Evolutionary conservation across 257 asterid genomes (phyloP).

Genomic region (Datura wrightii): DNA sequence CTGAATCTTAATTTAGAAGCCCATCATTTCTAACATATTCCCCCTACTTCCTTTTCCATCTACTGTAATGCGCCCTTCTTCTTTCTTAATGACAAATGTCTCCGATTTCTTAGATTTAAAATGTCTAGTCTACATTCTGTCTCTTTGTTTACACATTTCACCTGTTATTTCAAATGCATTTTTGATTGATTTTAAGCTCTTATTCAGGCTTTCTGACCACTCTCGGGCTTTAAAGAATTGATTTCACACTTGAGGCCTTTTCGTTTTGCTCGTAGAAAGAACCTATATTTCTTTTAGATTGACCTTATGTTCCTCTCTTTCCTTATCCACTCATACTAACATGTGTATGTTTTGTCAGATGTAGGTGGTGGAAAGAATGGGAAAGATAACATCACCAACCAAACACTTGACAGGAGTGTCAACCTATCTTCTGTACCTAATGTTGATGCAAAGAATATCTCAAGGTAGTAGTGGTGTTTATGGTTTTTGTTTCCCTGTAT

Average conservation of each 20-base stretch:
- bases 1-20: background rate
- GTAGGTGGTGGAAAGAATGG: conserved; percentile 68
- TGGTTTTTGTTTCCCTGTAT: background rate
- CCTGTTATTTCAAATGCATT: conserved; percentile 17
- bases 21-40: conserved; percentile 10
- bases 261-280: background rate
- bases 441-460: conserved; percentile 54
- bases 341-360: conserved; percentile 51
- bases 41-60: conserved; percentile 2
- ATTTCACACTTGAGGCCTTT: background rate
- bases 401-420: conserved; percentile 54
- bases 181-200: background rate
- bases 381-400: conserved; percentile 54
- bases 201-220: background rate
- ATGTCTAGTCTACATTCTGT: conserved; percentile 25
- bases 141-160: conserved; percentile 3
- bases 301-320: conserved; percentile 20
- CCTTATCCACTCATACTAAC: conserved; percentile 28
- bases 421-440: conserved; percentile 45
- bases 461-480: conserved; percentile 54
- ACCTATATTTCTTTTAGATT: background rate
- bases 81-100: background rate
- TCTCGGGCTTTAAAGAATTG: conserved; percentile 21
- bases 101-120: background rate
- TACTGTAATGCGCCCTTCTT: conserved; percentile 18